phyloP scores from a whole-genome alignment of 2,329 filamentous ascomycete genomes.

The Phyllosticta capitalensis region DNA sequence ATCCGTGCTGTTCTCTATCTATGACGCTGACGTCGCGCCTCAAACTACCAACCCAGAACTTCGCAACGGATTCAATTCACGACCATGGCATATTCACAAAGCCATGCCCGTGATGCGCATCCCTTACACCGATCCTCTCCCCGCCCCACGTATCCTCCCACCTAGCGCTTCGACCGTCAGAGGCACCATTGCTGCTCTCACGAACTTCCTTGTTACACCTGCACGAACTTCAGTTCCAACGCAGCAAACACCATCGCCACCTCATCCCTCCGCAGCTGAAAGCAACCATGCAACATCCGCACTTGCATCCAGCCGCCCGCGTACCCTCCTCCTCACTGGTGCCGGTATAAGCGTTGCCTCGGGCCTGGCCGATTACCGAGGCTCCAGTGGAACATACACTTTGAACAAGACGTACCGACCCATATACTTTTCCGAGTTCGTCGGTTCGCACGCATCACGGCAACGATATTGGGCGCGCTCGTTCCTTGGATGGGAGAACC shows the following conservation, averaged over 20 bases:
- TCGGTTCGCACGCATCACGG: constrained; percentile 68
- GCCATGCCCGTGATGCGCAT: constrained; percentile 68
- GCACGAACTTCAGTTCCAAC: constrained; percentile 31
- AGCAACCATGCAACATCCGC: neutral
- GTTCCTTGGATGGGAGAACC: constrained; percentile 82
- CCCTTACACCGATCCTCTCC: constrained; percentile 77
- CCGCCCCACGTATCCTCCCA: constrained; percentile 66
- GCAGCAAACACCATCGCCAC: constrained; percentile 26
- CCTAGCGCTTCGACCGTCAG: constrained; percentile 56
- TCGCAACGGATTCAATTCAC: neutral
- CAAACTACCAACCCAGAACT: neutral
- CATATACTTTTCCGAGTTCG: constrained; percentile 88
- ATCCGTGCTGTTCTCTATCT: neutral
- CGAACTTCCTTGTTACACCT: constrained; percentile 61
- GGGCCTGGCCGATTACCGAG: constrained; percentile 86
- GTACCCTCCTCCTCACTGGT: constrained; percentile 61
- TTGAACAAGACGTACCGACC: constrained; percentile 84
- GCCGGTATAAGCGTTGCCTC: constrained; percentile 91
- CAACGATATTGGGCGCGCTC: constrained; percentile 95
- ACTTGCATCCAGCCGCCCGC: constrained; percentile 11
- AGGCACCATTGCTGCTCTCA: constrained; percentile 68
- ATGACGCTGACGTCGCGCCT: constrained; percentile 5
- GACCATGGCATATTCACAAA: constrained; percentile 2
- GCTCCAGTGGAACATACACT: constrained; percentile 81
- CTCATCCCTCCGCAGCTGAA: neutral